Base-by-base conservation (phyloP, 495 filamentous ascomycete species). In the Glonium stellatum region DNA sequence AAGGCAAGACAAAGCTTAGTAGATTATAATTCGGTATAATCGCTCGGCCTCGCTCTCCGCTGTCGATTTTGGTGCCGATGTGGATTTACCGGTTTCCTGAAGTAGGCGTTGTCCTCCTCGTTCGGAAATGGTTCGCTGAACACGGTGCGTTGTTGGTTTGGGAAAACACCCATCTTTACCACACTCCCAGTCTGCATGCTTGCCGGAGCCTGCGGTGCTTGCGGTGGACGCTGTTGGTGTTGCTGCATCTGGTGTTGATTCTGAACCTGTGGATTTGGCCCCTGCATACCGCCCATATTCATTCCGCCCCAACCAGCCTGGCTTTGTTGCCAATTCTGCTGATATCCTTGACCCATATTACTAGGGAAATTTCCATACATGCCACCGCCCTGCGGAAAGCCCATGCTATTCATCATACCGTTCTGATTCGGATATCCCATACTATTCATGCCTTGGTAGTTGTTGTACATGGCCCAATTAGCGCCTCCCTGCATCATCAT, bases 31-130 rank as follows among this genome's bases (percentile, higher is more conserved):
- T 51, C 48, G 18, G 48, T 51, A 63, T 92, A 97, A 73, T 98
- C 95, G 69, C 87, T 92, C 18, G 90, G 90, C 48, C 93, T 79
- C 55, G 87, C 84, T 62, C 86, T 76, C 60, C 88, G 84, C 60
- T 89, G 84, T 55, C 87, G 77, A 57, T 88, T 86, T 72, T 90
- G 87, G 68, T 95, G 88, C 57, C 93, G 84, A 69, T 96, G 90
- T 11, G 91, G 93, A 69, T 98, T 98, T 54, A 97, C 88, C 1
- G 93, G 93, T 69, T 95, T 92, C 21, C 93, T 85, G 73, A 97
- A 93, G 73, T 98, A 98, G 19, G 93, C 87, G 52, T 89, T 88
- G 60, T 95, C 92, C 62, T 95, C 90, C 58, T 89, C 88, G 54
- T 84, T 81, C n/a, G 78, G 76, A 59, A 78, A 77, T 5, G 83